Evolutionary conservation across 495 filamentous ascomycete genomes (phyloP).

Genomic region (Neurospora sp.): DNA sequence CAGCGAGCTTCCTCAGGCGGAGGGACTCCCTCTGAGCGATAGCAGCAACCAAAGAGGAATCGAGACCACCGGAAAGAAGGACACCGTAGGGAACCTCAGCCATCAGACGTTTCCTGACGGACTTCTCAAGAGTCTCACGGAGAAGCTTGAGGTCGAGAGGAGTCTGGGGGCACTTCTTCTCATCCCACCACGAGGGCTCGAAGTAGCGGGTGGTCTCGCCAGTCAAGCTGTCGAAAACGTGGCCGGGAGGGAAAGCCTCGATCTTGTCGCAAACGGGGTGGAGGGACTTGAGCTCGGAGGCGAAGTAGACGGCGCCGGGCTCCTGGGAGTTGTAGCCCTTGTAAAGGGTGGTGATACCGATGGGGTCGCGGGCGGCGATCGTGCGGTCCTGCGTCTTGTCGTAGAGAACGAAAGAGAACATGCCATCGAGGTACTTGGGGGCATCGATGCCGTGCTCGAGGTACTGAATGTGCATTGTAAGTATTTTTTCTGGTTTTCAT

Average conservation of each 20-base stretch:
- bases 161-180: constrained; percentile 59
- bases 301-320: constrained; percentile 84
- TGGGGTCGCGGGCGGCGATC: constrained; percentile 89
- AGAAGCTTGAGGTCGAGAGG: constrained; percentile 74
- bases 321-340: constrained; percentile 77
- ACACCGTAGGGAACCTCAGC: constrained; percentile 98
- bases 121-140: constrained; percentile 72
- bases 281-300: constrained; percentile 90
- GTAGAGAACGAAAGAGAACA: constrained; percentile 98
- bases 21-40: constrained; percentile 91
- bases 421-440: constrained; percentile 91
- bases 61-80: constrained; percentile 85
- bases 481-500: background rate
- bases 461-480: constrained; percentile 47
- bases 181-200: constrained; percentile 88
- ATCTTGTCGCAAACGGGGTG: constrained; percentile 93
- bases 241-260: constrained; percentile 85
- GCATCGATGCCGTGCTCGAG: constrained; percentile 85
- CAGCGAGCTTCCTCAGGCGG: constrained; percentile 54
- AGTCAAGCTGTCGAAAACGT: constrained; percentile 89
- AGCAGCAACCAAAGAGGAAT: constrained; percentile 88
- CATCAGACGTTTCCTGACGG: constrained; percentile 95
- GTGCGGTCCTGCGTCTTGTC: constrained; percentile 86
- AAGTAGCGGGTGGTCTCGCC: constrained; percentile 75
- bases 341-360: constrained; percentile 96